phyloP scores from a whole-genome alignment of 768 basidiomycete species.

The Panellus pusillus region DNA sequence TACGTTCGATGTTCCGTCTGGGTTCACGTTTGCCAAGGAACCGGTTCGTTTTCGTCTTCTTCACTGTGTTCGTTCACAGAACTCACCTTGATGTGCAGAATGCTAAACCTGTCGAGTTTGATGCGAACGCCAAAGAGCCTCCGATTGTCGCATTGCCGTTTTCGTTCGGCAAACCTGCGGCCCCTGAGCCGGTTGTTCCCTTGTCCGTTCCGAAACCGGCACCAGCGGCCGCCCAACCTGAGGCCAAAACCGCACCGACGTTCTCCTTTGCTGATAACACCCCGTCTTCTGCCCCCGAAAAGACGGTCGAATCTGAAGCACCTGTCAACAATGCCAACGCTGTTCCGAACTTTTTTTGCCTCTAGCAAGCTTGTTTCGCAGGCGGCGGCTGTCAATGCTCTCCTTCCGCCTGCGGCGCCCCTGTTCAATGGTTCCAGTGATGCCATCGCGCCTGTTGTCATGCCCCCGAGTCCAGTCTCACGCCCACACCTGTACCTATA shows the following conservation, averaged over 20 bases:
- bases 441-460: conserved; percentile 20
- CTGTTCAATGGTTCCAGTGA: conserved; percentile 24
- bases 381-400: conserved; percentile 23
- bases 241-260: background rate
- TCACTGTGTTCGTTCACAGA: background rate
- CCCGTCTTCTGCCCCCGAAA: conserved; percentile 1
- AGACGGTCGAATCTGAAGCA: conserved; percentile 1
- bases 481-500: conserved; percentile 15
- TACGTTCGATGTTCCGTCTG: conserved; percentile 57
- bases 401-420: conserved; percentile 11
- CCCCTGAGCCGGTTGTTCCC: conserved; percentile 6
- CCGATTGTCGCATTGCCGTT: conserved; percentile 66
- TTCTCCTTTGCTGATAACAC: conserved; percentile 1
- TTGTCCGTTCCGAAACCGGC: conserved; percentile 15
- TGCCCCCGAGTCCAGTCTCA: conserved; percentile 15
- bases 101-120: conserved; percentile 38
- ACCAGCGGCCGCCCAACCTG: conserved; percentile 19
- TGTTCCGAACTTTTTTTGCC: conserved; percentile 68
- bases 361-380: conserved; percentile 48
- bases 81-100: conserved; percentile 10
- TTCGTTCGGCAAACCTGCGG: conserved; percentile 48
- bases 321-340: conserved; percentile 2
- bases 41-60: conserved; percentile 35
- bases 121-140: conserved; percentile 59
- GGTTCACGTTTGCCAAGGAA: conserved; percentile 68